Conservation (phyloP, 805 yeast species). For the Candida nanaspora region DNA sequence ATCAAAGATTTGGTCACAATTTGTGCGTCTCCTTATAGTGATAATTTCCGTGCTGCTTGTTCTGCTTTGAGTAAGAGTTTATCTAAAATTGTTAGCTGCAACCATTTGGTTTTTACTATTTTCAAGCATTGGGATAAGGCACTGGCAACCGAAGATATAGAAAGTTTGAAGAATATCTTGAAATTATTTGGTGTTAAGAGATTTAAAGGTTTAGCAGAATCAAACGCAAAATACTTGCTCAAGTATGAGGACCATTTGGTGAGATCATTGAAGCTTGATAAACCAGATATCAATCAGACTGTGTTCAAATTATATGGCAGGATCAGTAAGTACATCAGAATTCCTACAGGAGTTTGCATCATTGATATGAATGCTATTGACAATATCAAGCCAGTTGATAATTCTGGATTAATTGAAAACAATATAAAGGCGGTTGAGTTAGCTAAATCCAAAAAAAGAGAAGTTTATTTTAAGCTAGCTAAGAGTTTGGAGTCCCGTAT, state of each 20-base stretch:
- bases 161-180: conserved; percentile 58
- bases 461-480: conserved; percentile 32
- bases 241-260: conserved; percentile 42
- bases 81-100: conserved; percentile 55
- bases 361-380: conserved; percentile 37
- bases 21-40: conserved; percentile 63
- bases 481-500: conserved; percentile 33
- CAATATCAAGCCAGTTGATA: conserved; percentile 54
- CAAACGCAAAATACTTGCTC: conserved; percentile 47
- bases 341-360: conserved; percentile 47
- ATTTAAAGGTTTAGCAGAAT: conserved; percentile 49
- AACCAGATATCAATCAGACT: conserved; percentile 41
- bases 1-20: conserved; percentile 58
- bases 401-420: conserved; percentile 34
- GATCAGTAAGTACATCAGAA: conserved; percentile 31
- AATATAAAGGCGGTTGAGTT: conserved; percentile 51
- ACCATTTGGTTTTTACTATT: conserved; percentile 40
- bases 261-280: conserved; percentile 49
- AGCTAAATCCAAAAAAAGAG: conserved; percentile 59
- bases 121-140: conserved; percentile 39
- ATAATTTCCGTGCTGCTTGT: conserved; percentile 66
- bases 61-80: conserved; percentile 58
- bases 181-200: conserved; percentile 48
- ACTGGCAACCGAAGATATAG: conserved; percentile 39
- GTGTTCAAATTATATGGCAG: conserved; percentile 47